Evolutionary conservation across 345 rosid genomes (phyloP).

Genomic region (Rhizophora mangle): DNA sequence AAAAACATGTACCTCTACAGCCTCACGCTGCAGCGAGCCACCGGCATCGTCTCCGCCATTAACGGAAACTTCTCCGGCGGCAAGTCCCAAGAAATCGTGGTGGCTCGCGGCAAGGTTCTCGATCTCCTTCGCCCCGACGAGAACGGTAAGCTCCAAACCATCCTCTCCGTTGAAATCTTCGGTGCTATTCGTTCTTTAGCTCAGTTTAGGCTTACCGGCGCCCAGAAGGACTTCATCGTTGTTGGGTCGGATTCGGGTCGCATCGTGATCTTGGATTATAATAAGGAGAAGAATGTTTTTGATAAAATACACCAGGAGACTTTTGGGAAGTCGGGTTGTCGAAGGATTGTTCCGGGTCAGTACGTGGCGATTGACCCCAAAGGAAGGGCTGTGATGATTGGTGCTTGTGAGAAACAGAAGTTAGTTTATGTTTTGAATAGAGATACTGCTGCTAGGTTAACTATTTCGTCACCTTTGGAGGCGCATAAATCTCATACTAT

Average conservation of each 20-base stretch:
- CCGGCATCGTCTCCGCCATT: slow-evolving; percentile 77
- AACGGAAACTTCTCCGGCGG: slow-evolving; percentile 98
- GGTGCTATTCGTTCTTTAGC: slow-evolving; percentile 88
- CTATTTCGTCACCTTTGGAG: slow-evolving; percentile 94
- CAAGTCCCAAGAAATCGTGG: slow-evolving; percentile 81
- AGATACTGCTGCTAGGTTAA: slow-evolving; percentile 90
- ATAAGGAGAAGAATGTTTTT: slow-evolving; percentile 77
- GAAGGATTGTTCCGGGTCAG: slow-evolving; percentile 96
- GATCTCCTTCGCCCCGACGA: slow-evolving; percentile 94
- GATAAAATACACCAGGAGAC: slow-evolving; percentile 95
- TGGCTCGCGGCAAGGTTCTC: slow-evolving; percentile 91
- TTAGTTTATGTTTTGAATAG: slow-evolving; percentile 89
- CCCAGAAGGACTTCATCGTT: slow-evolving; percentile 83
- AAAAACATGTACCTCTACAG: slow-evolving; percentile 80
- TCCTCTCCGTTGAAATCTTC: slow-evolving; percentile 86
- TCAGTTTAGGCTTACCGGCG: slow-evolving; percentile 89
- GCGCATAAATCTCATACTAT: slow-evolving; percentile 93
- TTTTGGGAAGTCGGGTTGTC: slow-evolving; percentile 90
- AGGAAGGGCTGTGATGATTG: slow-evolving; percentile 92
- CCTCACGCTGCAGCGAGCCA: slow-evolving; percentile 89
- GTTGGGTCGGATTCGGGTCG: slow-evolving; percentile 99
- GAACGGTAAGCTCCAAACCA: slow-evolving; percentile 80
- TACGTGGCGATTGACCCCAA: slow-evolving; percentile 89
- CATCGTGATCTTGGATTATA: slow-evolving; percentile 85
- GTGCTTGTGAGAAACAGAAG: slow-evolving; percentile 97